Evolutionary conservation across 352 stramenopile genomes (phyloP).

Genomic region (Stramenopiles sp.): DNA sequence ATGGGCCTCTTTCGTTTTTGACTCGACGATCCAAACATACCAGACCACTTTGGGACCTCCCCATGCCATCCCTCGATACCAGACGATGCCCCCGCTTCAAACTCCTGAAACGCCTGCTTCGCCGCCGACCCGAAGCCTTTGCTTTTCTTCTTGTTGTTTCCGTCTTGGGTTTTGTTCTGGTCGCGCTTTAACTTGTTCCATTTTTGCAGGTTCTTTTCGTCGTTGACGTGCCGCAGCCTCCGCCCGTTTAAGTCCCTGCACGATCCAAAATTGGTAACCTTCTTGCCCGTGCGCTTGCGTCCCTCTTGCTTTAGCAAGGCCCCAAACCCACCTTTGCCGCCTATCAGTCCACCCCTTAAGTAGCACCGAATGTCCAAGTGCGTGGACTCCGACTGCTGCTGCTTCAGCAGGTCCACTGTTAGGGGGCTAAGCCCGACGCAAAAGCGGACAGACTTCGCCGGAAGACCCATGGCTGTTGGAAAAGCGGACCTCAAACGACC

Average conservation of each 20-base stretch:
- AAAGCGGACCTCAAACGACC: too few relatives aligned
- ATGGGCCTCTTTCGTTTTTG: too few relatives aligned
- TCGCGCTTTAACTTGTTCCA: conserved; percentile 20
- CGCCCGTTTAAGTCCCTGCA: conserved; percentile 66
- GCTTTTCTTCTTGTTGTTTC: conserved; percentile 9
- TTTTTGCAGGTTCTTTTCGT: conserved; percentile 33
- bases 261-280: conserved; percentile 57
- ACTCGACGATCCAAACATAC: neutral
- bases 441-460: too few relatives aligned
- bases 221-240: conserved; percentile 57
- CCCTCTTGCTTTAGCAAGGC: conserved; percentile 10
- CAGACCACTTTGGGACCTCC: conserved; percentile 27
- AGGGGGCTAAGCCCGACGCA: too few relatives aligned
- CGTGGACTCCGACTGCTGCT: too few relatives aligned
- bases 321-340: conserved; percentile 19
- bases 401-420: too few relatives aligned
- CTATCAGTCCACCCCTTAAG: neutral
- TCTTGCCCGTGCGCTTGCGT: conserved; percentile 33
- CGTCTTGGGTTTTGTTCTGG: conserved; percentile 19
- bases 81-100: conserved; percentile 15
- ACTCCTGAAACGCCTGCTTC: conserved; percentile 5
- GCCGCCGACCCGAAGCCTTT: neutral
- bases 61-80: conserved; percentile 34
- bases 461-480: too few relatives aligned
- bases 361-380: neutral